Percentiles rank a stretch among this genome's conserved stretches.
Conservation (phyloP, 2,329 filamentous ascomycete genomes). For the Emmonsia crescens region DNA sequence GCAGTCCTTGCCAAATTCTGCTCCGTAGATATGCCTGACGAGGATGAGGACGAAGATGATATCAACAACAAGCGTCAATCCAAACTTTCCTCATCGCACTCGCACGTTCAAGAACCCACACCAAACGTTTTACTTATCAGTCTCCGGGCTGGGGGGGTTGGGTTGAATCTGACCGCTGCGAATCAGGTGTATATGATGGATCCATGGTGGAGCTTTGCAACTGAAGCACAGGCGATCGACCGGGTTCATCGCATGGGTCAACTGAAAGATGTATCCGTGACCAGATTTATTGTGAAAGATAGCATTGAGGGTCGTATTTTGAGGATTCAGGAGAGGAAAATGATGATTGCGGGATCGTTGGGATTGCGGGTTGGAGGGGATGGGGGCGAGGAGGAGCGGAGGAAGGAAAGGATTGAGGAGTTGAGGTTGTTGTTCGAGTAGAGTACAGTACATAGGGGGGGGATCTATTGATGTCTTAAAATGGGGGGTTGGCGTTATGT, state of each 20-base stretch:
- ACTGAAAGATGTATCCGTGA: constrained; percentile 71
- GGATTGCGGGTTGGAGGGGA: constrained; percentile 95
- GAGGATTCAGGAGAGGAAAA: constrained; percentile 86
- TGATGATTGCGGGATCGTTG: constrained; percentile 71
- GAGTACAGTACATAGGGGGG: neutral
- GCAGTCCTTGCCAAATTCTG: constrained; percentile 66
- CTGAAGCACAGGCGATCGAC: constrained; percentile 95
- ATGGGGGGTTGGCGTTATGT: neutral
- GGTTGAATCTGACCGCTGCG: constrained; percentile 81
- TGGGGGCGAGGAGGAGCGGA: constrained; percentile 81
- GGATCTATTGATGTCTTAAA: neutral
- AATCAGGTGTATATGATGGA: constrained; percentile 98
- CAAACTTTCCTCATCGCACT: constrained; percentile 11
- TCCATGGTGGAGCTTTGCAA: constrained; percentile 97
- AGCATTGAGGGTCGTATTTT: constrained; percentile 96
- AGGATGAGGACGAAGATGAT: constrained; percentile 28
- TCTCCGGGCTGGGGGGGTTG: constrained; percentile 82
- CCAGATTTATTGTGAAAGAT: constrained; percentile 75
- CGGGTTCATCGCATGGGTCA: constrained; percentile 97
- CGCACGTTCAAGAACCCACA: constrained; percentile 8
- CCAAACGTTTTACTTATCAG: constrained; percentile 63
- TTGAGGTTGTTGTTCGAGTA: constrained; percentile 69
- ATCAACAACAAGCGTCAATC: constrained; percentile 18
- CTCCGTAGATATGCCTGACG: constrained; percentile 29
- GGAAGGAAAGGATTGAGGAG: constrained; percentile 79